phyloP scores from a whole-genome alignment of 2,329 filamentous ascomycete species.

The Apiospora rasikravindrae region DNA sequence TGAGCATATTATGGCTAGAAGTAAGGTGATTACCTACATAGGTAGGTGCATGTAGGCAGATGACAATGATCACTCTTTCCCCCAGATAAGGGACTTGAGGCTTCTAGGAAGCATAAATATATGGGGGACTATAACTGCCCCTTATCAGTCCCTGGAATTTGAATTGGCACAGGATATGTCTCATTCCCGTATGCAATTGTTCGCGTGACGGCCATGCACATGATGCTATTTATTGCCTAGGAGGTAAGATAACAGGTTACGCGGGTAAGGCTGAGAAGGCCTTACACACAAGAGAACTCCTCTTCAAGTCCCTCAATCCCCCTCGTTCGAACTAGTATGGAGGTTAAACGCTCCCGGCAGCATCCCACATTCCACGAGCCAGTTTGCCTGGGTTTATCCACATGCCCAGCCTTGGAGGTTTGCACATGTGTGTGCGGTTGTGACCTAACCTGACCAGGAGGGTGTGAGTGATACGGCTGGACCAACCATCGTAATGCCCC shows the following conservation, averaged over 20 bases:
- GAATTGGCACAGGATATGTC: not conserved
- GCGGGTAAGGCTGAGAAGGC: constrained; percentile 10
- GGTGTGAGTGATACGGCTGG: not conserved
- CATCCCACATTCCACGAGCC: constrained; percentile 13
- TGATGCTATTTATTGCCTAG: constrained; percentile 4
- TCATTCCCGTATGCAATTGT: not conserved
- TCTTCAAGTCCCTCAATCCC: not conserved
- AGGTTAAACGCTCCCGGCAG: not conserved
- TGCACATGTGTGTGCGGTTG: constrained; percentile 8
- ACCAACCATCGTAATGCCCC: not conserved
- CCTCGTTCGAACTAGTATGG: not conserved
- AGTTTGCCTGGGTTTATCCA: not conserved
- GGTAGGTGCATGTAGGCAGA: not conserved
- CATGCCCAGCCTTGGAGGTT: not conserved
- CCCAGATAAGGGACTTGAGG: not conserved
- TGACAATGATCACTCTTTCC: not conserved
- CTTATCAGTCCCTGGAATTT: not conserved
- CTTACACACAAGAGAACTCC: not conserved
- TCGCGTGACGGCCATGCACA: constrained; percentile 2
- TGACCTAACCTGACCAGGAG: not conserved
- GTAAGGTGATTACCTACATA: not conserved
- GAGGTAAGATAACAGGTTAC: not conserved
- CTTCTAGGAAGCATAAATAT: not conserved
- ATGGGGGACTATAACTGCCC: not conserved
- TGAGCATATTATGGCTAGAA: not conserved